These are phyloP conservation scores for Anacardium occidentale DNA, from an alignment of 345 rosid species.

Conservation along the genomic window DNA sequence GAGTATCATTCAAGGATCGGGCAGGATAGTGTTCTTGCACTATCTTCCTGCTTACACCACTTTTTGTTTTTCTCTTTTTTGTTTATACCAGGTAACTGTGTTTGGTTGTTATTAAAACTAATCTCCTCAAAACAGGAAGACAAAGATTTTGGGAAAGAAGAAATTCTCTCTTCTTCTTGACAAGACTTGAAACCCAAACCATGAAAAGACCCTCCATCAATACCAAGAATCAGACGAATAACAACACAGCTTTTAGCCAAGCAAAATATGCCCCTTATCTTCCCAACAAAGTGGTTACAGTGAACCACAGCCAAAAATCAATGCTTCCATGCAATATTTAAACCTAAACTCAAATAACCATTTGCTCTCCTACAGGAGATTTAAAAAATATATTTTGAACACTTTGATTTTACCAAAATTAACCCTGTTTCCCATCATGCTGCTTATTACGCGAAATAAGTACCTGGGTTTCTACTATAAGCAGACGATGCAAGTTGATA, in stretches of 20 bases:
- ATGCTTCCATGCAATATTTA: conserved; percentile 5
- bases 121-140: conserved; percentile 27
- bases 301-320: conserved; percentile 10
- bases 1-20: not conserved
- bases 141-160: not conserved
- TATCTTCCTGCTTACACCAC: not conserved
- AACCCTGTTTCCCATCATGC: conserved; percentile 6
- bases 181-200: conserved; percentile 34
- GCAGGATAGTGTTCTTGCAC: not conserved
- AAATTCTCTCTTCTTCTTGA: conserved; percentile 24
- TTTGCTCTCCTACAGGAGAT: not conserved
- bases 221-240: conserved; percentile 21
- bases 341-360: not conserved
- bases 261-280: conserved; percentile 8
- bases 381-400: not conserved
- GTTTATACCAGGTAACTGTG: conserved; percentile 12
- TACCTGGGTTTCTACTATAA: conserved; percentile 42
- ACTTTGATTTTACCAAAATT: conserved; percentile 16
- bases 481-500: conserved; percentile 44
- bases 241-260: not conserved
- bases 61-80: conserved; percentile 25
- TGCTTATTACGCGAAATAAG: not conserved
- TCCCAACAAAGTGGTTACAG: conserved; percentile 2
- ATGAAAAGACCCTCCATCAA: conserved; percentile 38
- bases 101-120: conserved; percentile 17